A percentile compares a stretch with the other conserved stretches of the same genome.
These are phyloP conservation scores for Sporothrix euskadiensis DNA, from an alignment of 2,329 filamentous ascomycete genomes.

Conservation along the genomic window DNA sequence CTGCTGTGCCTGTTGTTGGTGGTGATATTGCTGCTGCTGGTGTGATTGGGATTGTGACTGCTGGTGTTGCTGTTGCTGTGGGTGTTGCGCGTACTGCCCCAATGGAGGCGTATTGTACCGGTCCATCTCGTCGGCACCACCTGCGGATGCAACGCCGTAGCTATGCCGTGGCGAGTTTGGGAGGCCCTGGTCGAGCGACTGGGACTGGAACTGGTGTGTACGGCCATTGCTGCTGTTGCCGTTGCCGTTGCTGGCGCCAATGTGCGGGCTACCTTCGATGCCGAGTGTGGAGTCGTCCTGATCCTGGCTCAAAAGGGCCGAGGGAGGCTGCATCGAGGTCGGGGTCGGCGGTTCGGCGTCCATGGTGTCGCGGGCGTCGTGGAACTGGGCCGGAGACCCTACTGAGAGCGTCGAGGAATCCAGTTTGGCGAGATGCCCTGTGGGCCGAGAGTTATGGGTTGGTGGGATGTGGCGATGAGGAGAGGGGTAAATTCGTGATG, in stretches of 20 bases:
- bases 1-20: conserved; percentile 48
- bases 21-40: conserved; percentile 25
- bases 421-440: conserved; percentile 41
- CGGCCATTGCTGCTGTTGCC: conserved; percentile 36
- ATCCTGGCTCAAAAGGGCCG: conserved; percentile 39
- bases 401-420: conserved; percentile 53
- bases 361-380: conserved; percentile 54
- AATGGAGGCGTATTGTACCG: conserved; percentile 31
- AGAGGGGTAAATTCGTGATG: background rate
- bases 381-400: conserved; percentile 55
- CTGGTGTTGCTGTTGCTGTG: conserved; percentile 31
- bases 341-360: conserved; percentile 46
- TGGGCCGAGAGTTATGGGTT: background rate
- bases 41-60: conserved; percentile 29
- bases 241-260: conserved; percentile 37
- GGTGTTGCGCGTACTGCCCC: conserved; percentile 24
- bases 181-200: conserved; percentile 53
- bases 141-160: conserved; percentile 25
- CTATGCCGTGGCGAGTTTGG: conserved; percentile 42
- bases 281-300: conserved; percentile 53
- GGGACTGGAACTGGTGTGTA: conserved; percentile 48
- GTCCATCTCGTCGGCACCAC: conserved; percentile 39
- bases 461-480: background rate
- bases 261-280: conserved; percentile 51
- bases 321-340: conserved; percentile 10